A percentile compares a stretch with the other conserved stretches of the same genome.
These are phyloP conservation scores for Talaromyces sp. DNA, from an alignment of 2,329 filamentous ascomycete genomes.

Conservation along the genomic window DNA sequence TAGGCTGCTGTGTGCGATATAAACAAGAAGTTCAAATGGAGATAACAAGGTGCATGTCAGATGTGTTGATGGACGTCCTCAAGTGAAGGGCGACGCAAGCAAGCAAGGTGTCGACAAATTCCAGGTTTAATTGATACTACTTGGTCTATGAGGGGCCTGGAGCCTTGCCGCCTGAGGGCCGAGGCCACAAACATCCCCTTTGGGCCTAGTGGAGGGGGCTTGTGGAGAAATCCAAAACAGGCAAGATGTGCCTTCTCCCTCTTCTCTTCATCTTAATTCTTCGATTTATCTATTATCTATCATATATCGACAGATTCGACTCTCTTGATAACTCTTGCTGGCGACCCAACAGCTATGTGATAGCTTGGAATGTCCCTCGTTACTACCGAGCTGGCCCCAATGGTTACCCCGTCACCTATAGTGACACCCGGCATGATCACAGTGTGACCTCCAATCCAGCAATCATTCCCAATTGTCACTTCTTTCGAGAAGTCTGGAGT, in stretches of 20 bases:
- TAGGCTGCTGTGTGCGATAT: neutral
- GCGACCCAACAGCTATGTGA: constrained; percentile 14
- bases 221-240: neutral
- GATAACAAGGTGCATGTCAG: neutral
- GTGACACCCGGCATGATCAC: constrained; percentile 38
- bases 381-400: constrained; percentile 34
- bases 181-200: constrained; percentile 1
- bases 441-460: constrained; percentile 47
- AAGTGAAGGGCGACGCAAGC: neutral
- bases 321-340: constrained; percentile 15
- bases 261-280: neutral
- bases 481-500: constrained; percentile 46
- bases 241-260: neutral
- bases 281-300: neutral
- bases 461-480: constrained; percentile 45
- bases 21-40: neutral
- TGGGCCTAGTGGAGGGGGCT: neutral
- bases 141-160: neutral
- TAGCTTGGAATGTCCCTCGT: constrained; percentile 25
- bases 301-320: neutral
- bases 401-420: constrained; percentile 36
- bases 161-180: neutral
- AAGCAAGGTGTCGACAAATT: neutral
- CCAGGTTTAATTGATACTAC: neutral
- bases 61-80: neutral